Base-by-base conservation (phyloP, 768 basidiomycete genomes). In the Boletus rubescentipes region DNA sequence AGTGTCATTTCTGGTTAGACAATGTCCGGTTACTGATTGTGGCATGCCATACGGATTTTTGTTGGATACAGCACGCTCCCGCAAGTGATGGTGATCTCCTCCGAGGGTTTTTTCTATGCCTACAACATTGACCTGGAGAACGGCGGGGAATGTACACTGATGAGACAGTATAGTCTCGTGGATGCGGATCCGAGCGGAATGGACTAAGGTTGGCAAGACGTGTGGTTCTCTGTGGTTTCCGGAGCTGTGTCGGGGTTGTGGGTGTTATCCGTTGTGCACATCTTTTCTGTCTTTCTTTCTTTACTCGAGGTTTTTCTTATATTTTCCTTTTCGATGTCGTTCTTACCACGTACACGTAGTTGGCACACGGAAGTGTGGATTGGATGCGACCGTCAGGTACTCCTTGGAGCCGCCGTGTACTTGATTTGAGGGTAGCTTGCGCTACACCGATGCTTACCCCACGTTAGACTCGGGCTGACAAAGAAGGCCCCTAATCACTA, bases 81-180 rank as follows among this genome's bases (percentile, higher is more conserved):
- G 0, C 96, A 99, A 55, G 88, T 98, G 11, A 96, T 97, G 92
- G 94, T 99, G 21, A 84, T 98, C 52, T 94, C 93, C 0, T 90
- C 91, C 0, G 94, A 98, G 53, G 96, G 96, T 2, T 90, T 93
- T 62, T 96, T 97, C 69, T 98, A 99, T 67, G 85, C 89, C 15
- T 98, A 98, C 71, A 91, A 81, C 62, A 96, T 99, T 65, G 96
- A 99, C 73, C 73, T 98, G 55, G 96, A 99, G 71, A 87, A 88
- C 47, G 96, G 96, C 3, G 96, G 96, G 3, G 96, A 99, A 71
- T 98, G 96, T 63, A 82, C 88, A 18, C 70, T 99, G 64, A 88
- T 94, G 81, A 96, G 96, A 75, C 93, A 96, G 69, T 98, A 94
- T 67, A 89, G 83, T 49, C 65, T 67, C 36, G 67, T 67, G 23